Evolutionary conservation across 2,329 filamentous ascomycete genomes (phyloP).

Genomic region (Ophiobolus disseminans): DNA sequence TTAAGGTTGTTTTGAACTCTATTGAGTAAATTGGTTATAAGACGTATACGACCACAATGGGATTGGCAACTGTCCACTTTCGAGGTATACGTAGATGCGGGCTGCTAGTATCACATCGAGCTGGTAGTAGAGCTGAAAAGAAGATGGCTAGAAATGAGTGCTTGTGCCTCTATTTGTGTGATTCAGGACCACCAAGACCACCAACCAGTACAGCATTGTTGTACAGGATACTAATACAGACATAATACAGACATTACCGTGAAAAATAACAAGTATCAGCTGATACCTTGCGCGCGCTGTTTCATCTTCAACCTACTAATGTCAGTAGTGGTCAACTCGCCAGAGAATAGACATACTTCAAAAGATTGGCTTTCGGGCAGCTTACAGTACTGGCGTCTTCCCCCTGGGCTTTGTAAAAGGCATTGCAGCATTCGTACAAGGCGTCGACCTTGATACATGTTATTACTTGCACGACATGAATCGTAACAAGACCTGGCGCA

Average conservation of each 20-base stretch:
- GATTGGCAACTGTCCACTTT: too few relatives aligned
- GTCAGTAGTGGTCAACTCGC: constrained; percentile 15
- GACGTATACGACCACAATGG: too few relatives aligned
- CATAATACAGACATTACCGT: not conserved
- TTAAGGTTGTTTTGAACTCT: too few relatives aligned
- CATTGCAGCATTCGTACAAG: constrained; percentile 90
- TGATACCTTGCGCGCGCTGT: constrained; percentile 65
- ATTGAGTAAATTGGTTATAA: too few relatives aligned
- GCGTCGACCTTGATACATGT: constrained; percentile 69
- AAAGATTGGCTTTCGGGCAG: constrained; percentile 81
- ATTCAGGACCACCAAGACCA: too few relatives aligned
- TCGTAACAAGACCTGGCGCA: constrained; percentile 28
- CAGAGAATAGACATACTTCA: constrained; percentile 57
- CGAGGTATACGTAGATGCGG: too few relatives aligned
- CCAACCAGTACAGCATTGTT: too few relatives aligned
- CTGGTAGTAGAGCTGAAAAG: too few relatives aligned
- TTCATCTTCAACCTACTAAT: constrained; percentile 74
- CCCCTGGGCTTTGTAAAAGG: constrained; percentile 82
- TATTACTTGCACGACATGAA: not conserved
- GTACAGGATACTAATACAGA: not conserved
- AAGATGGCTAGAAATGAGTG: too few relatives aligned
- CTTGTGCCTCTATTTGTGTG: too few relatives aligned
- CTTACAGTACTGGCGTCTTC: constrained; percentile 77
- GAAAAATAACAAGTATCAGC: not conserved
- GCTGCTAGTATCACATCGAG: too few relatives aligned